These are phyloP conservation scores for Albugo laibachii DNA, from an alignment of 352 stramenopile species.

Conservation along the genomic window DNA sequence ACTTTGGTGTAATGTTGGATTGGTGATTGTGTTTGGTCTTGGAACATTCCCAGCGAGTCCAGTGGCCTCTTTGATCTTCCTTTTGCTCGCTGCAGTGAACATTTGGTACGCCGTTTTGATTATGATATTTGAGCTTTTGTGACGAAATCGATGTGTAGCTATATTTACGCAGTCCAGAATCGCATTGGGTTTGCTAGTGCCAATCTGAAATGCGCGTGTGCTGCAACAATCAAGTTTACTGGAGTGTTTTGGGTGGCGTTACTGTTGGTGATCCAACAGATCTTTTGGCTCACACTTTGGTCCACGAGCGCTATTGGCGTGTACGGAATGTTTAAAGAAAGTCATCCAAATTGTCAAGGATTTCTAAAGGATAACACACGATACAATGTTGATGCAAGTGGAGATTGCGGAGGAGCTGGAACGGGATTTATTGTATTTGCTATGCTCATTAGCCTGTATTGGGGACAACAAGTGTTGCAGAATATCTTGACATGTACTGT, in stretches of 20 bases:
- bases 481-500: conserved; percentile 72
- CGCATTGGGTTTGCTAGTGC: conserved; percentile 64
- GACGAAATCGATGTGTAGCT: conserved; percentile 3
- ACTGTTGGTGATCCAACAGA: conserved; percentile 42
- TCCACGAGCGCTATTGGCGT: conserved; percentile 39
- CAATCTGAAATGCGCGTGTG: conserved; percentile 58
- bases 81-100: conserved; percentile 43
- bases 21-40: conserved; percentile 43
- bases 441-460: conserved; percentile 69
- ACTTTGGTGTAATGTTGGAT: conserved; percentile 60
- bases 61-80: conserved; percentile 33
- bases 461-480: conserved; percentile 67
- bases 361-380: conserved; percentile 11
- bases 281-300: conserved; percentile 57
- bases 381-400: conserved; percentile 11
- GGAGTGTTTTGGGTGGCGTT: conserved; percentile 47
- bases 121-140: neutral
- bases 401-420: conserved; percentile 29
- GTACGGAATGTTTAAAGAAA: conserved; percentile 47
- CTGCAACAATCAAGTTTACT: conserved; percentile 28
- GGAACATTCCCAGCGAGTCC: conserved; percentile 38
- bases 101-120: conserved; percentile 28
- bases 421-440: conserved; percentile 52
- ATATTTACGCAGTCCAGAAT: conserved; percentile 55
- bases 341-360: conserved; percentile 31